Base-by-base conservation (phyloP, 768 basidiomycete genomes). In the Melanogaster broomeanus region DNA sequence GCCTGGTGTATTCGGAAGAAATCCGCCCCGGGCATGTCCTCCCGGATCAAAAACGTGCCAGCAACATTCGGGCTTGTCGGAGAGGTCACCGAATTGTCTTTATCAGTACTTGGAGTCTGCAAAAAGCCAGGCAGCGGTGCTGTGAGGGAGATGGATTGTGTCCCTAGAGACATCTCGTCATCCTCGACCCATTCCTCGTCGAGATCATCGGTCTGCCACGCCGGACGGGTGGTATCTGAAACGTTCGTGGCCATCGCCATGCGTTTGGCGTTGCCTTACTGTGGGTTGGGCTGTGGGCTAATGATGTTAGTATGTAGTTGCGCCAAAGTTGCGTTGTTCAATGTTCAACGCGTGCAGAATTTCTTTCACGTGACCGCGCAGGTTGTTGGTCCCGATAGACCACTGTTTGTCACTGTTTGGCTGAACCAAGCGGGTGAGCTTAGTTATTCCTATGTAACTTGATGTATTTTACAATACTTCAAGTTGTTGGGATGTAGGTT, bases 181-280 rank as follows among this genome's bases (percentile, higher is more conserved):
- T 78, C 72, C 37, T 93, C 90, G 52, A 90, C 76, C 93, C 93
- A 97, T 74, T 95, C 93, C 59, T 95, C 93, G 52, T 84, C 86
- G 7, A 97, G 81, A 64, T 95, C 93, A 48, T 90, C 89, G 1
- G 91, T 92, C 66, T 90, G 86, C 90, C 90, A 93, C 43, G 80
- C 90, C 19, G 90, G 90, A 40, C 70, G 72, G 43, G 45, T 5
- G 11, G 34, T 54, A 12, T 48, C 42, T 27, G 15, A 34, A 27
- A n/a, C 44, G 27, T 51, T 37, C 33, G 31, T 31, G 18, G 56
- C 41, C 52, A 64, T 63, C 33, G 34, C n/a, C 3, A 31, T n/a
- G 43, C 19, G 8, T 30, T 19, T 33, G 6, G 9, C 27, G 15
- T 37, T 49, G 18, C 15, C 34, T 27, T 37, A 30, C 28, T 27